Evolutionary conservation across 2,329 filamentous ascomycete species (phyloP).

Genomic region (Colletotrichum tamarilloi): DNA sequence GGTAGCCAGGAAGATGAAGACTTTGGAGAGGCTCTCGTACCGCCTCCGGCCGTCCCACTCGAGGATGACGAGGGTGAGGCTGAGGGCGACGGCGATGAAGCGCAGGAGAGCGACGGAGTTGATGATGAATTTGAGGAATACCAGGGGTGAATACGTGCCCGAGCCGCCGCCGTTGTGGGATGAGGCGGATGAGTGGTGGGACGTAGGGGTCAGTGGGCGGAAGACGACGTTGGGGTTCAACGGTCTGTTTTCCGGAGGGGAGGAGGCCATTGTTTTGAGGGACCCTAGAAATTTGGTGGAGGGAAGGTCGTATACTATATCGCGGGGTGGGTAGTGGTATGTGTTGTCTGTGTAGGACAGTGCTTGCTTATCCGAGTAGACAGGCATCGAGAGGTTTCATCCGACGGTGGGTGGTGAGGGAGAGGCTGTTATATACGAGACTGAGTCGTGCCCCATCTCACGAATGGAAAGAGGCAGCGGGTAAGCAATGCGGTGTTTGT

Average conservation of each 20-base stretch:
- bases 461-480: not conserved
- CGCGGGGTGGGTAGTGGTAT: not conserved
- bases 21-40: not conserved
- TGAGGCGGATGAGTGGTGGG: not conserved
- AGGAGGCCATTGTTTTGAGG: conserved; percentile 17
- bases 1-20: conserved; percentile 18
- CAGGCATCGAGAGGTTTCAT: conserved; percentile 36
- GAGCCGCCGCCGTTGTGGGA: not conserved
- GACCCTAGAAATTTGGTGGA: conserved; percentile 30
- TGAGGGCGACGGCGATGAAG: not conserved
- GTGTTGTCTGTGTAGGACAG: not conserved
- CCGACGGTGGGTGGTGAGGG: conserved; percentile 23
- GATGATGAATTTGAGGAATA: conserved; percentile 2
- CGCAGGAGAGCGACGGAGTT: conserved; percentile 12
- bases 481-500: not conserved
- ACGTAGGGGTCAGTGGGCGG: conserved; percentile 6
- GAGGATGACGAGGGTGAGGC: conserved; percentile 8
- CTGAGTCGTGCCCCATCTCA: not conserved
- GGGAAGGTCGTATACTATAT: conserved; percentile 18
- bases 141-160: not conserved
- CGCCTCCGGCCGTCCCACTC: not conserved
- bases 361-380: not conserved
- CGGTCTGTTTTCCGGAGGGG: conserved; percentile 6
- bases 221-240: conserved; percentile 13
- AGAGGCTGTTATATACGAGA: conserved; percentile 6